phyloP scores from a whole-genome alignment of 257 asterid genomes.

The Solanum chiquidenum region DNA sequence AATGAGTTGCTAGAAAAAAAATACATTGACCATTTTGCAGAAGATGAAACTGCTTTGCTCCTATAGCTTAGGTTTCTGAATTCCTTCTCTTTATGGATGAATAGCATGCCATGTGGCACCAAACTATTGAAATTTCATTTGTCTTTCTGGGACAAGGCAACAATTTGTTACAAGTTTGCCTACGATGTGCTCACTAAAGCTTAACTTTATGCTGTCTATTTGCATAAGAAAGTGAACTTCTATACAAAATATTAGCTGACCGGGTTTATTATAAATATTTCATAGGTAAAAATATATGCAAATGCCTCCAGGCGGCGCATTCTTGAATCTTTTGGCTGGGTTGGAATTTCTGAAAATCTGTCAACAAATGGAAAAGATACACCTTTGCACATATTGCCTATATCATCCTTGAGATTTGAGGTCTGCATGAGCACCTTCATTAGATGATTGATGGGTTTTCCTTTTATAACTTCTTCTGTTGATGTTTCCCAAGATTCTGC shows the following conservation, averaged over 20 bases:
- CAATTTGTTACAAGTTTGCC: neutral
- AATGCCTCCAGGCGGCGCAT: conserved; percentile 20
- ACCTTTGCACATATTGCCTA: conserved; percentile 18
- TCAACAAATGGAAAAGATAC: conserved; percentile 15
- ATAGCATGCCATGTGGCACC: neutral
- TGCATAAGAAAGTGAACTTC: neutral
- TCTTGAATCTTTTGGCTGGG: conserved; percentile 17
- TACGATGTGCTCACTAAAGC: neutral
- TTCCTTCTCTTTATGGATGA: neutral
- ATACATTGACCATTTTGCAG: neutral
- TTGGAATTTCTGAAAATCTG: conserved; percentile 13
- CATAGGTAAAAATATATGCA: conserved; percentile 16
- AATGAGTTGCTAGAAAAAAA: neutral
- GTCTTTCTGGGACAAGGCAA: neutral
- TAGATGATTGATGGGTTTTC: neutral
- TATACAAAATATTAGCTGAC: neutral
- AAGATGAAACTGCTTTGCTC: neutral
- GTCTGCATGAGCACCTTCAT: conserved; percentile 1
- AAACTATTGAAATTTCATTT: neutral
- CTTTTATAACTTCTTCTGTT: neutral
- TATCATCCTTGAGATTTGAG: conserved; percentile 19
- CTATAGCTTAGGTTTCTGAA: neutral
- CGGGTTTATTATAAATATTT: neutral
- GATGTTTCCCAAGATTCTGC: conserved; percentile 4
- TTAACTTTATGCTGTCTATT: neutral